Evolutionary conservation across 1,284 basidiomycete genomes (phyloP).

Genomic region (Flammula alnicola): DNA sequence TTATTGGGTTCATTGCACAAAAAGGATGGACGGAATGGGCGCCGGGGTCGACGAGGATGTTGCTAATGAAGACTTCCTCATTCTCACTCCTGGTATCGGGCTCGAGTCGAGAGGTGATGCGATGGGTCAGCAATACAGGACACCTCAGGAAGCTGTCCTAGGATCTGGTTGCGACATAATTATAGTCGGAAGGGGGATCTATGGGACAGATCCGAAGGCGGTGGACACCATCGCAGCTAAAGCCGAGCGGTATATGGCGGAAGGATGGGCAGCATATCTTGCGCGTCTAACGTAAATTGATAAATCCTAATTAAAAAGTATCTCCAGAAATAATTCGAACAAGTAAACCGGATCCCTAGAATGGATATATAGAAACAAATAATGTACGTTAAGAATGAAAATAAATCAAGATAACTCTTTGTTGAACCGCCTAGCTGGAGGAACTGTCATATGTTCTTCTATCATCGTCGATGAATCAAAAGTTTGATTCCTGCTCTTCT

Average conservation of each 20-base stretch:
- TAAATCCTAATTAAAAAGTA: conserved; percentile 4
- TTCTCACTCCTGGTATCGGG: conserved; percentile 94
- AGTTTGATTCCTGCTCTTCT: conserved; percentile 18
- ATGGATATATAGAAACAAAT: not conserved
- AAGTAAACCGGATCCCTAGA: not conserved
- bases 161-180: conserved; percentile 96
- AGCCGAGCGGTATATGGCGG: conserved; percentile 83
- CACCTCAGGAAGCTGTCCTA: conserved; percentile 84
- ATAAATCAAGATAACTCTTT: conserved; percentile 1
- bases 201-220: conserved; percentile 67
- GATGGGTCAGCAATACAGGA: conserved; percentile 97
- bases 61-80: conserved; percentile 77
- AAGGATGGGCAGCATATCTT: conserved; percentile 93
- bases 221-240: conserved; percentile 65
- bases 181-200: conserved; percentile 96
- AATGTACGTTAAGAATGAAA: not conserved
- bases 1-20: conserved; percentile 96
- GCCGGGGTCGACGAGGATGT: conserved; percentile 39
- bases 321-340: conserved; percentile 3
- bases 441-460: conserved; percentile 45
- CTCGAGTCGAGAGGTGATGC: conserved; percentile 83
- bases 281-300: conserved; percentile 39
- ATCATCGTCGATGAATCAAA: conserved; percentile 27
- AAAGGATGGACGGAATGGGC: conserved; percentile 75
- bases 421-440: conserved; percentile 22